Evolutionary conservation across 345 rosid genomes (phyloP).

Genomic region (Linum tenue): DNA sequence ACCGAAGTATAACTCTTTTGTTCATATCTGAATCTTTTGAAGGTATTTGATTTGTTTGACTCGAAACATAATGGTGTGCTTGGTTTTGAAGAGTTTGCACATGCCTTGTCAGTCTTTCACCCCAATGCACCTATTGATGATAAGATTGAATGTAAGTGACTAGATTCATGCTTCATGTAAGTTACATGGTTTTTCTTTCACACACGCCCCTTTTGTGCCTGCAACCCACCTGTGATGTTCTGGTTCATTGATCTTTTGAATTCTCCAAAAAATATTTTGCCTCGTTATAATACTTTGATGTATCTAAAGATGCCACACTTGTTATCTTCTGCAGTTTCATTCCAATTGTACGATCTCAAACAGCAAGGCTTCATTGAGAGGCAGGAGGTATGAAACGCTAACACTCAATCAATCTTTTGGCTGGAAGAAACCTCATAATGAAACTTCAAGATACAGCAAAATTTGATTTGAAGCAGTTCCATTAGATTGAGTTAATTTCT

Average conservation of each 20-base stretch:
- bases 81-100: constrained; percentile 97
- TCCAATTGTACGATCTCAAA: constrained; percentile 94
- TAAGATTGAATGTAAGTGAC: constrained; percentile 39
- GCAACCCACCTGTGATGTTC: not conserved
- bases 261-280: not conserved
- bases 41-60: constrained; percentile 97
- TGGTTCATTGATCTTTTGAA: not conserved
- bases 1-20: not conserved
- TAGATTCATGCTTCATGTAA: not conserved
- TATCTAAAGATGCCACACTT: not conserved
- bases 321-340: constrained; percentile 57
- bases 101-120: constrained; percentile 96
- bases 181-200: not conserved
- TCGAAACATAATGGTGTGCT: constrained; percentile 94
- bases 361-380: constrained; percentile 99
- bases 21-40: constrained; percentile 13
- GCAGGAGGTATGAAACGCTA: constrained; percentile 54
- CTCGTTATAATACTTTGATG: not conserved
- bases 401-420: not conserved
- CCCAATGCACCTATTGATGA: constrained; percentile 93
- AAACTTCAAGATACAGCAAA: not conserved
- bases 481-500: not conserved
- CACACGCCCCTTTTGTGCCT: not conserved
- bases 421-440: not conserved
- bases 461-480: not conserved